Evolutionary conservation across 371 early-diverging fungal species (phyloP), one percentile per base, ranked within the genome.

Genomic region (Actinomortierella ambigua): DNA sequence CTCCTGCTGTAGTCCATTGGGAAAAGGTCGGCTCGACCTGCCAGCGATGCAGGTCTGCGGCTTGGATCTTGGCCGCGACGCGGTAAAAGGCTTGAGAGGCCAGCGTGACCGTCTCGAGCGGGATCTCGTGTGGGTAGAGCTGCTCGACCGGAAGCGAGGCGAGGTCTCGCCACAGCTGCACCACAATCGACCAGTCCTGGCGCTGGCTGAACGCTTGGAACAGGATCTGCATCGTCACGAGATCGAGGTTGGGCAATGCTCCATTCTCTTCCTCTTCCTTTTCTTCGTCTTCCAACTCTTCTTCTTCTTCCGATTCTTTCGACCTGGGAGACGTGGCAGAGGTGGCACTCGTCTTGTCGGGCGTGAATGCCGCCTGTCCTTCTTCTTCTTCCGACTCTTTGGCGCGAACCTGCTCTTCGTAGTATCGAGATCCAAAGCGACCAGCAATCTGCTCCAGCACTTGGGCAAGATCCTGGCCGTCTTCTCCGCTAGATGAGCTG

Each of bases 91-190:
- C 71, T 20, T 62, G 63, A 3, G 71, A 65, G 5, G 66, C 66
- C 65, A 57, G 62, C 13, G 66, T 66, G 42, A 65, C 27, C 39
- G 65, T 52, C 52, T 71, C 71, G 28, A 55, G 50, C 43, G 71
- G 71, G 53, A 71, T 59, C 59, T 54, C 50, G 47, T 50, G 52
- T 41, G 70, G 70, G 34, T 70, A 58, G 43, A 70, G 24, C 3
- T 61, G 53, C 18, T 70, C 65, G 11, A 61, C 52, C 8, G 66
- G 66, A 9, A 71, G 27, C 0, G 66, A 55, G 27, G 62, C 66
- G n/a, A 71, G 55, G 44, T 71, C 71, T 23, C 53, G 26, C 71
- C 71, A 71, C 41, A 71, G 55, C 24, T 57, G 65, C 23, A 61
- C 46, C 15, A 71, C 66, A 58, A 71, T 65, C 13, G 40, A 44